A percentile compares a stretch with the other conserved stretches of the same genome.
Evolutionary conservation across 192 early-diverging fungal species (phyloP).

Genomic region (Backusella liffmaniae): DNA sequence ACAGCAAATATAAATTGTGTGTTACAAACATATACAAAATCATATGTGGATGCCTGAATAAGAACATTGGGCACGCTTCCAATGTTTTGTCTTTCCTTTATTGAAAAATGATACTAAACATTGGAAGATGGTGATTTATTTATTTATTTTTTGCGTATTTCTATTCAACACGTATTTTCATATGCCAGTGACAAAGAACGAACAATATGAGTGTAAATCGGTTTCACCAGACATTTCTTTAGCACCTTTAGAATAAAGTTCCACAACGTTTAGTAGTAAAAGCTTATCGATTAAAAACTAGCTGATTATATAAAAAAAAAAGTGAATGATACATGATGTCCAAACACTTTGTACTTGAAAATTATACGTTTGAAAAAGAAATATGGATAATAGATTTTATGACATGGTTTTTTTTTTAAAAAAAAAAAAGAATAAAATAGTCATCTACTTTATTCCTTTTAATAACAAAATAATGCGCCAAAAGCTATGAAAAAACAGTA

Average conservation of each 20-base stretch:
- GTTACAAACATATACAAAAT: background rate
- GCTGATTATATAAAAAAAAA: background rate
- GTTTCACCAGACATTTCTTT: background rate
- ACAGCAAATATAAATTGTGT: background rate
- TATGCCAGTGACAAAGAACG: background rate
- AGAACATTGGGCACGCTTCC: background rate
- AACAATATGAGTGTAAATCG: background rate
- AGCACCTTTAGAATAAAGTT: background rate
- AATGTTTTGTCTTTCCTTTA: background rate
- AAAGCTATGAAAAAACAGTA: background rate
- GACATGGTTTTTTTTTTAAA: background rate
- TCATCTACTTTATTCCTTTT: background rate
- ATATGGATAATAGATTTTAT: background rate
- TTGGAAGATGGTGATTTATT: background rate
- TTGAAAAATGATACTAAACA: background rate
- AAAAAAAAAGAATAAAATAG: background rate
- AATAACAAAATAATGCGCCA: background rate
- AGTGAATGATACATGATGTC: background rate
- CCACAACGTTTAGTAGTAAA: background rate
- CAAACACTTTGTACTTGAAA: background rate
- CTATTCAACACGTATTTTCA: background rate
- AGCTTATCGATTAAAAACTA: background rate
- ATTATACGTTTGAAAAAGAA: background rate
- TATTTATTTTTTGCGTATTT: background rate
- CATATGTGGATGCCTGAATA: background rate